Evolutionary conservation across 2,329 filamentous ascomycete species (phyloP).

Genomic region (Talaromyces marneffei): DNA sequence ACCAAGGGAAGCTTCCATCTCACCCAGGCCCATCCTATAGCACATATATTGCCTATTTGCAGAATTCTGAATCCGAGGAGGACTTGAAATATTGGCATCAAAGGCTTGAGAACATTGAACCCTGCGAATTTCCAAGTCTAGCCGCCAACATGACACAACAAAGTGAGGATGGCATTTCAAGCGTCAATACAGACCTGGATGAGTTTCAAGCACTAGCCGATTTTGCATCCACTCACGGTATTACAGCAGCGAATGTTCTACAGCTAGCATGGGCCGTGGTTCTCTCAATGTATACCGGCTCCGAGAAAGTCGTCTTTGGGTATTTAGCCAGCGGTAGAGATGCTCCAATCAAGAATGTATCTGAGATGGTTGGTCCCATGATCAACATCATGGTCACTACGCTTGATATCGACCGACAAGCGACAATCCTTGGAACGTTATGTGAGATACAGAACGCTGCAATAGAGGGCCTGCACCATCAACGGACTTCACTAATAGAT

Average conservation of each 20-base stretch:
- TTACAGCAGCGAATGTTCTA: constrained; percentile 28
- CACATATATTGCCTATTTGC: neutral
- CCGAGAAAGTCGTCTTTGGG: constrained; percentile 36
- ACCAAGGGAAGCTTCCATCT: constrained; percentile 29
- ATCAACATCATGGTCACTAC: constrained; percentile 19
- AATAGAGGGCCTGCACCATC: neutral
- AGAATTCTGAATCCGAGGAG: neutral
- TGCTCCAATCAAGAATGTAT: constrained; percentile 27
- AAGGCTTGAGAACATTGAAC: neutral
- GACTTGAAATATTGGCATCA: neutral
- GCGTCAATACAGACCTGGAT: neutral
- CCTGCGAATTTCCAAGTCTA: neutral
- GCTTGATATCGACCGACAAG: neutral
- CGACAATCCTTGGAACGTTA: neutral
- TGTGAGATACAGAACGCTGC: neutral
- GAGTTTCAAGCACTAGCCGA: neutral
- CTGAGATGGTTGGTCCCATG: constrained; percentile 34
- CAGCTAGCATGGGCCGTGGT: constrained; percentile 38
- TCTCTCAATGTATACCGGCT: constrained; percentile 30
- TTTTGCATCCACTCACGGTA: neutral
- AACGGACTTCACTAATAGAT: neutral
- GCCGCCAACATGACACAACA: neutral
- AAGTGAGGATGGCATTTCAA: neutral
- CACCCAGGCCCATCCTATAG: neutral
- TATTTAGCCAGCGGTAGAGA: constrained; percentile 38